Base-by-base conservation (phyloP, 2,329 filamentous ascomycete genomes). In the Claviceps capensis region DNA sequence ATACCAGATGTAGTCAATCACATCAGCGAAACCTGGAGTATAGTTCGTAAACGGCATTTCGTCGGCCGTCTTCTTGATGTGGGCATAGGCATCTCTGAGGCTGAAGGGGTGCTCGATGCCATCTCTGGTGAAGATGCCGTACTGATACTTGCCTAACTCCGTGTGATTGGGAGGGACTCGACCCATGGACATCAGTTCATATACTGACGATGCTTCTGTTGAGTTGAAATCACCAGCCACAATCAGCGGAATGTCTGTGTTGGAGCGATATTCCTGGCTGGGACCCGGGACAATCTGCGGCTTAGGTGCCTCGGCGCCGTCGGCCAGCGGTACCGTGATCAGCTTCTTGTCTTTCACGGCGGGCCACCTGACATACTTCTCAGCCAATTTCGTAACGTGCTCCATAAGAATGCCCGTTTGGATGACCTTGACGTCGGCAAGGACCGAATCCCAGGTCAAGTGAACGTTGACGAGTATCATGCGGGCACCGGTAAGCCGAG, bases 1-100 rank as follows among this genome's bases (percentile, higher is more conserved):
- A 69, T 95, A 98, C 89, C 90, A 97, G 62, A 98, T 88, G 68
- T 97, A 96, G 66, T 98, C 93, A 59, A 98, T 86, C 53, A 94
- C 87, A 56, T 89, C 90, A 49, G 81, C 80, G 70, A 96, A 98
- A n/a, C 82, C 82, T 1, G 93, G 90, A 14, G 89, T 94, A 69
- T 97, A 98, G 69, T 98, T 98, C 47, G 93, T 98, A 67, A 95
- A 98, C 4, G 82, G 82, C 60, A 97, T 72, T 65, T 95, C 88
- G 53, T 89, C 86, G 6, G 83, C 82, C 38, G 93, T 82, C 63
- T 91, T 85, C 56, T 85, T 85, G 50, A 95, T 84, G 56, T 86
- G 80, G 38, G 81, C 80, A 67, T 98, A 98, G 3, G 89, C 83
- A 22, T 93, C 95, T 63, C 93, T 88, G 58, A 98, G 75, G 62